Evolutionary conservation across 495 filamentous ascomycete genomes (phyloP), one percentile per base, ranked within the genome.

Genomic region (Amphirosellinia nigrospora): DNA sequence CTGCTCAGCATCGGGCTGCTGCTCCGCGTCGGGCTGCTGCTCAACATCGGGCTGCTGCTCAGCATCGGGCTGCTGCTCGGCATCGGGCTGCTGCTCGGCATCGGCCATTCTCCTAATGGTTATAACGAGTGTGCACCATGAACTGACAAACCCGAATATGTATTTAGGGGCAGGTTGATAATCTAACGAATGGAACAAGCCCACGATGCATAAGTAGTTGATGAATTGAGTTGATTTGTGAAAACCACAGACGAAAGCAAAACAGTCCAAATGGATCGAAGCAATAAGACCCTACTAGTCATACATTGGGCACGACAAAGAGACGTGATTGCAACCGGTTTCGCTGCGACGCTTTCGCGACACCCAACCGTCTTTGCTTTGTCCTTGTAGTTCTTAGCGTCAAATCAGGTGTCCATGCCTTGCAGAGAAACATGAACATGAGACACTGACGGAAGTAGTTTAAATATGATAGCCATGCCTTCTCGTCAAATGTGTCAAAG

Each of bases 241-340:
- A 6, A 39, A 41, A 9, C 21, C 4, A n/a, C 58, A 5, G 3
- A 26, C 28, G 13, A 39, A 41, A 26, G 36, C 28, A 38, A 36
- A 63, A n/a, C 45, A 6, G 21, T 26, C 10, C 46, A 9, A 32
- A 63, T 46, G 23, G 26, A 63, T 46, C 9, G n/a, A 59, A 28
- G 26, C 3, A 53, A 30, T 26, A 53, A 38, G 32, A 38, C 34
- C 0, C 21, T 34, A 11, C 26, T 19, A 26, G 41, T 26, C n/a
- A 5, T 36, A 26, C 5, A 58, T 58, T n/a, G 19, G 1, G 23
- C 19, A 48, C 41, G 8, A 66, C 63, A 66, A 66, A 66, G 46
- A 19, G 9, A 41, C 19, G n/a, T 10, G 11, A 23, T 34, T 19
- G 63, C 32, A 55, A 66, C 19, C 63, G 46, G 63, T 30, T 52